Evolutionary conservation across 2,329 filamentous ascomycete genomes (phyloP).

Genomic region (Xylaria sp.): DNA sequence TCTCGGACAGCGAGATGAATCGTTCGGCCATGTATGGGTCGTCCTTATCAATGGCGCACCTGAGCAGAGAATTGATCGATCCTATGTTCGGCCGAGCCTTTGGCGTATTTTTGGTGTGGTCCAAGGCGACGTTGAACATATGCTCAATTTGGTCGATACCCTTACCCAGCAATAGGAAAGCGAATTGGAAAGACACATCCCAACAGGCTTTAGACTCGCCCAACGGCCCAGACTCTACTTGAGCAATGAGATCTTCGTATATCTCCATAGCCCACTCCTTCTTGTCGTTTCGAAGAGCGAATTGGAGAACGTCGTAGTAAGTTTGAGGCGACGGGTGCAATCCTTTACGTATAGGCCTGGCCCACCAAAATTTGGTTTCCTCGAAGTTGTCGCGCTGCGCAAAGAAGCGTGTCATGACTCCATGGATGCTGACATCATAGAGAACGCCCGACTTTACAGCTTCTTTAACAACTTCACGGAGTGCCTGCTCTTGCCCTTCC

Average conservation of each 20-base stretch:
- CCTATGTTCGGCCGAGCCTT: constrained; percentile 64
- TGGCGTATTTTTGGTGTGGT: constrained; percentile 52
- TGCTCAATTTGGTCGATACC: constrained; percentile 73
- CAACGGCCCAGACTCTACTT: constrained; percentile 37
- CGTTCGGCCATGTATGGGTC: constrained; percentile 76
- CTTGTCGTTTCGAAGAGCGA: constrained; percentile 64
- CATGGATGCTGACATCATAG: constrained; percentile 54
- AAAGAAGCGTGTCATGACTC: constrained; percentile 67
- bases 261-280: constrained; percentile 66
- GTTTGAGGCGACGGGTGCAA: constrained; percentile 51
- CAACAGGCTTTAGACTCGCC: constrained; percentile 62
- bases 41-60: constrained; percentile 70
- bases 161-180: constrained; percentile 70
- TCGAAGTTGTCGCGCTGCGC: constrained; percentile 60
- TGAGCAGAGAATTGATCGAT: constrained; percentile 79
- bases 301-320: constrained; percentile 62
- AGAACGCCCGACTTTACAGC: constrained; percentile 54
- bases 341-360: constrained; percentile 53
- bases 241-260: constrained; percentile 58
- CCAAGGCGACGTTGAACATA: constrained; percentile 73
- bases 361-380: constrained; percentile 72
- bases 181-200: constrained; percentile 78
- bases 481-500: constrained; percentile 62
- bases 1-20: constrained; percentile 69
- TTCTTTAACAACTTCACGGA: constrained; percentile 60